Evolutionary conservation across 106 monocot genomes (phyloP).

Genomic region (Cymbidium sinense): DNA sequence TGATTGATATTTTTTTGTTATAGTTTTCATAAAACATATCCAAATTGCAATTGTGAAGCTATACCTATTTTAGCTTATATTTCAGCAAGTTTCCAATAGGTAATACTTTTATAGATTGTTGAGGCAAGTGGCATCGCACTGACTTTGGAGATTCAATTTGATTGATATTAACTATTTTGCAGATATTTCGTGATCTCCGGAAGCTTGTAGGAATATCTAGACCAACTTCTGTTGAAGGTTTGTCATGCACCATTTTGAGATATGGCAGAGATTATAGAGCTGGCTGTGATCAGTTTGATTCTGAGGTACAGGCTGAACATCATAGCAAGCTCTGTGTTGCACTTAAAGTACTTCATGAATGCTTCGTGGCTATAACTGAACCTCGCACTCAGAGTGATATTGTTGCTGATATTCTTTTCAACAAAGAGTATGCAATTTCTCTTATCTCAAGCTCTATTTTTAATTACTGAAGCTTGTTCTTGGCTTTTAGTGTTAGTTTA

Average conservation of each 20-base stretch:
- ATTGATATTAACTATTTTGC: constrained; percentile 6
- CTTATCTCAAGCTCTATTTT: background rate
- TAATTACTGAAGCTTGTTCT: background rate
- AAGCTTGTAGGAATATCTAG: constrained; percentile 47
- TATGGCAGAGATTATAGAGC: constrained; percentile 20
- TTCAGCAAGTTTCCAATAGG: background rate
- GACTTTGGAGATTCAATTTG: background rate
- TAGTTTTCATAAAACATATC: no score
- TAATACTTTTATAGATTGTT: background rate
- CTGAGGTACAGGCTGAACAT: constrained; percentile 28
- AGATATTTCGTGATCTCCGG: constrained; percentile 50
- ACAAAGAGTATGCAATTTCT: constrained; percentile 46
- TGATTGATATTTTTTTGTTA: no score
- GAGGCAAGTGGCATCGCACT: background rate
- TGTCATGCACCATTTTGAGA: constrained; percentile 54
- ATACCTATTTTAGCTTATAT: no score
- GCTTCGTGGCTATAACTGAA: constrained; percentile 56
- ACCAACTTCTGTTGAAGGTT: constrained; percentile 39
- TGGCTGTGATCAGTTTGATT: constrained; percentile 18
- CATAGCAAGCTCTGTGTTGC: constrained; percentile 60
- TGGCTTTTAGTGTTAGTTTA: background rate
- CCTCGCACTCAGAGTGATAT: constrained; percentile 58
- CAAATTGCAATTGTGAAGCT: no score
- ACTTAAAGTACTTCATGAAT: constrained; percentile 65
- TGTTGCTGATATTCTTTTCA: constrained; percentile 57